phyloP scores from a whole-genome alignment of 202 grass and related monocot species.

The Musa balbisiana region DNA sequence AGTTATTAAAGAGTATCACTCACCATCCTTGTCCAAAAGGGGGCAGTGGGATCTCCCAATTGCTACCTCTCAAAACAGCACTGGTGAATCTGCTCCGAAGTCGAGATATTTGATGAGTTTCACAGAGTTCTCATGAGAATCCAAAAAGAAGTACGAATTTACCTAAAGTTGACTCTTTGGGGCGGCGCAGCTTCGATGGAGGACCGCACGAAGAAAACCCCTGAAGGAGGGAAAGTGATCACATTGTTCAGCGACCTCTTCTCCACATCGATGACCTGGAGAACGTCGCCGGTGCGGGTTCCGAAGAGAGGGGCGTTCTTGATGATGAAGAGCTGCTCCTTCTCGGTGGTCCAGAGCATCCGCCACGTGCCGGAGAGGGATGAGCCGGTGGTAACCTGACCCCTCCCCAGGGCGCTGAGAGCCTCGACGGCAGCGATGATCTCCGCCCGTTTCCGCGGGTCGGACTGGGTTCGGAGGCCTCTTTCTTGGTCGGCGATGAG shows the following conservation, averaged over 20 bases:
- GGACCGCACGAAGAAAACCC: slow-evolving; percentile 69
- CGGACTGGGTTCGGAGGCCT: slow-evolving; percentile 58
- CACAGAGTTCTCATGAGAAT: neutral
- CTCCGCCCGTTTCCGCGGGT: slow-evolving; percentile 49
- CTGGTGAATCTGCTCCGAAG: slow-evolving; percentile 62
- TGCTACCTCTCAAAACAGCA: slow-evolving; percentile 53
- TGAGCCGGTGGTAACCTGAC: slow-evolving; percentile 30
- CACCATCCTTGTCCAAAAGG: slow-evolving; percentile 97
- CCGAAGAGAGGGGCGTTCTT: slow-evolving; percentile 61
- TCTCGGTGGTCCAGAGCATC: slow-evolving; percentile 91
- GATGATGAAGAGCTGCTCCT: slow-evolving; percentile 96
- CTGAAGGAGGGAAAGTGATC: slow-evolving; percentile 82
- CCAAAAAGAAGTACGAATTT: neutral
- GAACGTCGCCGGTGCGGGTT: slow-evolving; percentile 77
- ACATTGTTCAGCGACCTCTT: slow-evolving; percentile 62
- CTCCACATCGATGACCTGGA: slow-evolving; percentile 82
- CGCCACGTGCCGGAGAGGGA: slow-evolving; percentile 76
- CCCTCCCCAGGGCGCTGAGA: slow-evolving; percentile 34
- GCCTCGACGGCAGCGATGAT: slow-evolving; percentile 70
- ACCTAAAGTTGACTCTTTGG: slow-evolving; percentile 86
- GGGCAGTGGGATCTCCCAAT: slow-evolving; percentile 77
- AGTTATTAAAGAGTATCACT: slow-evolving; percentile 5
- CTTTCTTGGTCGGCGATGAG: slow-evolving; percentile 73
- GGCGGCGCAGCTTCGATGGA: slow-evolving; percentile 58
- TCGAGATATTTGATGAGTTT: neutral